phyloP scores from a whole-genome alignment of 495 filamentous ascomycete genomes.

The Penicillium antarcticum region DNA sequence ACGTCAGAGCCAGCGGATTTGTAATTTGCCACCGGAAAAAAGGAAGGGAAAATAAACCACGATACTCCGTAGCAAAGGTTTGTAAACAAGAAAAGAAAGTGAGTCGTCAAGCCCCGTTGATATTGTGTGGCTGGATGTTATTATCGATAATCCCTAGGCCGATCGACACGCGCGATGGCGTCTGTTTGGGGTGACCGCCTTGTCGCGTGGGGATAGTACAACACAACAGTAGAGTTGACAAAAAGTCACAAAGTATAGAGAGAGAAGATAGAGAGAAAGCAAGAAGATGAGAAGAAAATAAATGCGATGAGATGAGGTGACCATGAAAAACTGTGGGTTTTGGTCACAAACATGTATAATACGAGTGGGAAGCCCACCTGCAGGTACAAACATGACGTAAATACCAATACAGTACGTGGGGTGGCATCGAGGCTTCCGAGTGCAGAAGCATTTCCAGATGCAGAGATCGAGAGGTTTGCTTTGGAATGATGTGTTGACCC shows the following conservation, averaged over 20 bases:
- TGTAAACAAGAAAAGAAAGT: slow-evolving; percentile 3
- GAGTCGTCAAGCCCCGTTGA: not conserved
- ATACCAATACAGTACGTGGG: slow-evolving; percentile 22
- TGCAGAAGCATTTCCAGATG: slow-evolving; percentile 12
- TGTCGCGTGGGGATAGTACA: slow-evolving; percentile 28
- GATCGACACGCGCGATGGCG: slow-evolving; percentile 31
- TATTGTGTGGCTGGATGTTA: slow-evolving; percentile 29
- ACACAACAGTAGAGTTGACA: not conserved
- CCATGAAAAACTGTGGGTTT: slow-evolving; percentile 29
- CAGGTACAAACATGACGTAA: slow-evolving; percentile 4
- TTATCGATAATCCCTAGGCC: slow-evolving; percentile 33
- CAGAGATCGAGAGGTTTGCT: not conserved
- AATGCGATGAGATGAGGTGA: slow-evolving; percentile 16
- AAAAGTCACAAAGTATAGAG: not conserved
- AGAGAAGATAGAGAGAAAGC: slow-evolving; percentile 6
- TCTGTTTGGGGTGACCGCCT: slow-evolving; percentile 35
- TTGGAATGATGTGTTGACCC: too few relatives aligned
- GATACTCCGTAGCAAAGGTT: not conserved
- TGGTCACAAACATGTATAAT: slow-evolving; percentile 16
- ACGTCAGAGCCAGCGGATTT: slow-evolving; percentile 18
- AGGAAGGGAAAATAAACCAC: slow-evolving; percentile 1
- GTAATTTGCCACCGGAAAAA: slow-evolving; percentile 34
- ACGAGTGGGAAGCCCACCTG: not conserved
- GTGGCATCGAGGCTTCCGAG: slow-evolving; percentile 30
- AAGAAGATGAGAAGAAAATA: slow-evolving; percentile 2